Base-by-base conservation (phyloP, 2,329 filamentous ascomycete species). In the Annulohypoxylon truncatum region DNA sequence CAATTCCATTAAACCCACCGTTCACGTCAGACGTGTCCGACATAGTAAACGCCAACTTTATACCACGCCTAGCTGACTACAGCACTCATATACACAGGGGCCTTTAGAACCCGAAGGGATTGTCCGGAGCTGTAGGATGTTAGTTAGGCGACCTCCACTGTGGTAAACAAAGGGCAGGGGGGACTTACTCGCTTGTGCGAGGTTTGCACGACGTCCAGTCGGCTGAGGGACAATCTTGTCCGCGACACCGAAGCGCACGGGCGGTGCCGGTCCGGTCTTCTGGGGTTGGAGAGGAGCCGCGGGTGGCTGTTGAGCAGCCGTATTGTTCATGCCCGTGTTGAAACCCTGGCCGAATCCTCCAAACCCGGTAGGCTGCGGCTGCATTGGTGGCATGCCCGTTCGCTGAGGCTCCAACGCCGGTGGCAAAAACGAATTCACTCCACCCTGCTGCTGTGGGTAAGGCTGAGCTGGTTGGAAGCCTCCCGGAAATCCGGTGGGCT, bases 161-260 rank as follows among this genome's bases (percentile, higher is more conserved):
- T 9, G 2, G 12, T 20, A 33, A n/a, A 29, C 9, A 26, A 51
- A 29, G 22, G 20, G 29, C 62, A 33, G 46, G 20, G 44, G 40
- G 10, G 2, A 94, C 95, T 91, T 90, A 98, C 95, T 99, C 76
- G 96, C 96, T 88, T 96, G 92, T 55, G 92, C 86, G 72, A 99
- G 85, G 78, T 98, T 97, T 61, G 96, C 96, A 82, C 92, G 89
- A 74, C 92, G 85, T 69, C 96, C 96, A 5, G 96, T 99, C 26
- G 93, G 87, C 82, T 98, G 96, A 28, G 94, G 89, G 66, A 87
- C 85, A 73, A 98, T 81, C 79, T 92, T 96, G 80, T 94, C 93
- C 28, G 89, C 82, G 33, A 97, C 90, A 38, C 96, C 96, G 77
- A 99, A 99, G 64, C 93, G 88, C 15, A 99, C 90, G 22, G 93